Percentiles rank a stretch among this genome's conserved stretches.
phyloP scores from a whole-genome alignment of 2,329 filamentous ascomycete genomes.

The Epichloe glyceriae region DNA sequence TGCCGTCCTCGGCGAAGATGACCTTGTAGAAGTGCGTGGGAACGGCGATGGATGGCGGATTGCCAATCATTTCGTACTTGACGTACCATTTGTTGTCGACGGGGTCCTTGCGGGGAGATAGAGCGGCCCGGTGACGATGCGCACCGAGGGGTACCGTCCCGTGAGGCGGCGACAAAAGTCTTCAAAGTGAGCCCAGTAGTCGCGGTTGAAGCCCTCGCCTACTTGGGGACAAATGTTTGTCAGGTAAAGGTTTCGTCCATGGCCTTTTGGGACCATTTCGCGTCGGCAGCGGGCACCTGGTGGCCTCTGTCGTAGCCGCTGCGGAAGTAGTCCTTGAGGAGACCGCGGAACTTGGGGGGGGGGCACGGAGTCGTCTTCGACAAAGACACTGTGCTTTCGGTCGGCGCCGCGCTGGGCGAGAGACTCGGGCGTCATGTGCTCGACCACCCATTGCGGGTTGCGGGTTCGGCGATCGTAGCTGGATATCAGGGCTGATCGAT shows the following conservation, averaged over 20 bases:
- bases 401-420: constrained; percentile 64
- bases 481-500: constrained; percentile 65
- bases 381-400: constrained; percentile 69
- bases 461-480: constrained; percentile 81
- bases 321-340: constrained; percentile 86
- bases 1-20: constrained; percentile 84
- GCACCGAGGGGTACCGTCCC: constrained; percentile 66
- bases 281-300: constrained; percentile 92
- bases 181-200: constrained; percentile 99
- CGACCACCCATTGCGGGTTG: constrained; percentile 89
- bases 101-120: constrained; percentile 74
- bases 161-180: constrained; percentile 88
- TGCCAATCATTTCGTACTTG: constrained; percentile 88
- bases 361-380: constrained; percentile 70
- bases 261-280: constrained; percentile 84
- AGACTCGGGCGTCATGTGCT: constrained; percentile 89
- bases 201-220: constrained; percentile 93
- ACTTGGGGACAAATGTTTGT: constrained; percentile 98
- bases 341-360: constrained; percentile 71
- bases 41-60: constrained; percentile 84
- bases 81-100: constrained; percentile 90
- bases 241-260: constrained; percentile 88
- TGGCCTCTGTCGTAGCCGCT: constrained; percentile 93
- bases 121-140: constrained; percentile 84
- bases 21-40: constrained; percentile 99